Evolutionary conservation across 1,284 basidiomycete species (phyloP).

Genomic region (Taiwanofungus camphoratus): DNA sequence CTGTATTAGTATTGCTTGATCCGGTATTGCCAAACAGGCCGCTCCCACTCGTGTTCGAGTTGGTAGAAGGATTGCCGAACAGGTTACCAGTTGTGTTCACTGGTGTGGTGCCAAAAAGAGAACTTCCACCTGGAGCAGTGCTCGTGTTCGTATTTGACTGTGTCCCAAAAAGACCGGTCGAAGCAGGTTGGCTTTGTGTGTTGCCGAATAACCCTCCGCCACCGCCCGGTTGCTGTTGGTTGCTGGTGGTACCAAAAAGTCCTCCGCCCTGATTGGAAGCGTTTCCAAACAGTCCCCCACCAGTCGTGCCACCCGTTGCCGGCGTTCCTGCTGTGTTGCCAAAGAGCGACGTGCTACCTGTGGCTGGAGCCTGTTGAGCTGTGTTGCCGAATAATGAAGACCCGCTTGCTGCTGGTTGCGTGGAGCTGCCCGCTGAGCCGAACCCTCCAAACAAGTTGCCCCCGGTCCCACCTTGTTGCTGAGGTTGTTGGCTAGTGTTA

Average conservation of each 20-base stretch:
- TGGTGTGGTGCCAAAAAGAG: conserved; percentile 14
- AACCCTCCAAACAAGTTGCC: conserved; percentile 1
- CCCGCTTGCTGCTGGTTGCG: not conserved
- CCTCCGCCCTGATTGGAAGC: conserved; percentile 14
- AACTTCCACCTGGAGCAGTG: conserved; percentile 14
- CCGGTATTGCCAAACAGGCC: conserved; percentile 27
- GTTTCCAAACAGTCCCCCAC: conserved; percentile 27
- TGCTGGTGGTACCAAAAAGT: conserved; percentile 20
- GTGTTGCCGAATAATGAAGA: conserved; percentile 6
- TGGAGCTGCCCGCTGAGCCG: not conserved
- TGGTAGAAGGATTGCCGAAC: conserved; percentile 12
- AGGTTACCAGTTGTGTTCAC: conserved; percentile 10
- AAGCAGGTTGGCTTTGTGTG: conserved; percentile 13
- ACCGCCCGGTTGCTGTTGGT: conserved; percentile 5
- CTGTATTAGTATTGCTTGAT: conserved; percentile 14
- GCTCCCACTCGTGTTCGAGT: conserved; percentile 13
- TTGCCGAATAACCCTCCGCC: conserved; percentile 32
- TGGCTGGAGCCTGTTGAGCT: not conserved
- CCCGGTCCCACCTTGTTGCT: conserved; percentile 8
- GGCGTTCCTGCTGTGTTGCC: conserved; percentile 11
- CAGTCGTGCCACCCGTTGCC: conserved; percentile 13
- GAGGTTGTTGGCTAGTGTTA: not conserved
- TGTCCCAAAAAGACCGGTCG: conserved; percentile 15
- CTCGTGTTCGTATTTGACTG: conserved; percentile 1
- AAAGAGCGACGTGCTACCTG: conserved; percentile 4